Percentiles rank a stretch among this genome's conserved stretches.
Conservation (phyloP, 768 basidiomycete species). For the Austroboletus festivus region DNA sequence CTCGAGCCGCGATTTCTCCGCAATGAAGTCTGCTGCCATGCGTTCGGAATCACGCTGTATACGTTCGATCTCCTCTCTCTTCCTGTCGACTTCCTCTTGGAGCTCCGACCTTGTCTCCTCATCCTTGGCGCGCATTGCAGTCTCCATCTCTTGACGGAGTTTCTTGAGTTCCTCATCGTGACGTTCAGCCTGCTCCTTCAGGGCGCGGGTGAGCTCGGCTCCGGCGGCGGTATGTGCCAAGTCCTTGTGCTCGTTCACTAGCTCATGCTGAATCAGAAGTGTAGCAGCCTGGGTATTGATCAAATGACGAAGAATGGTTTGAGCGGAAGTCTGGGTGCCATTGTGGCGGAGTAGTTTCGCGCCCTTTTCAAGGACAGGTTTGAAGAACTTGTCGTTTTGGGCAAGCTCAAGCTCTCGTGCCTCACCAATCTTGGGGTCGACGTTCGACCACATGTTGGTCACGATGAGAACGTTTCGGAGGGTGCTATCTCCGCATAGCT, state of each 20-base stretch:
- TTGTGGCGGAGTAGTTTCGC: slow-evolving; percentile 43
- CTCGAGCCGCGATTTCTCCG: slow-evolving; percentile 36
- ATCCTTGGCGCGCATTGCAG: slow-evolving; percentile 42
- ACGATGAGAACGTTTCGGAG: slow-evolving; percentile 50
- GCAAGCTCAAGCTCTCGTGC: slow-evolving; percentile 46
- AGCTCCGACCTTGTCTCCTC: slow-evolving; percentile 46
- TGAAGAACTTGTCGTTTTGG: slow-evolving; percentile 45
- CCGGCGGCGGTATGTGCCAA: slow-evolving; percentile 54
- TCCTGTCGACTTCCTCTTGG: slow-evolving; percentile 40
- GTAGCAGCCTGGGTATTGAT: slow-evolving; percentile 39
- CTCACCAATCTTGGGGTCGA: slow-evolving; percentile 37
- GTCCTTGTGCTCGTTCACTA: slow-evolving; percentile 47
- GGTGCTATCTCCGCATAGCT: slow-evolving; percentile 49
- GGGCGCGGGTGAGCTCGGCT: slow-evolving; percentile 47
- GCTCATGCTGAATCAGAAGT: slow-evolving; percentile 53
- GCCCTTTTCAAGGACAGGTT: slow-evolving; percentile 47
- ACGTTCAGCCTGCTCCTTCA: slow-evolving; percentile 44
- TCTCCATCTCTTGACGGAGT: slow-evolving; percentile 46
- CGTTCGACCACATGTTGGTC: slow-evolving; percentile 53
- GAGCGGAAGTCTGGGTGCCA: slow-evolving; percentile 40
- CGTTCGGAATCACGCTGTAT: slow-evolving; percentile 39
- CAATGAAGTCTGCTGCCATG: slow-evolving; percentile 38
- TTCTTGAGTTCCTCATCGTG: slow-evolving; percentile 47
- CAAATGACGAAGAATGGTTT: slow-evolving; percentile 41
- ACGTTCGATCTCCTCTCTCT: slow-evolving; percentile 43